phyloP scores from a whole-genome alignment of 306 rosid genomes.

The Prunus mira region DNA sequence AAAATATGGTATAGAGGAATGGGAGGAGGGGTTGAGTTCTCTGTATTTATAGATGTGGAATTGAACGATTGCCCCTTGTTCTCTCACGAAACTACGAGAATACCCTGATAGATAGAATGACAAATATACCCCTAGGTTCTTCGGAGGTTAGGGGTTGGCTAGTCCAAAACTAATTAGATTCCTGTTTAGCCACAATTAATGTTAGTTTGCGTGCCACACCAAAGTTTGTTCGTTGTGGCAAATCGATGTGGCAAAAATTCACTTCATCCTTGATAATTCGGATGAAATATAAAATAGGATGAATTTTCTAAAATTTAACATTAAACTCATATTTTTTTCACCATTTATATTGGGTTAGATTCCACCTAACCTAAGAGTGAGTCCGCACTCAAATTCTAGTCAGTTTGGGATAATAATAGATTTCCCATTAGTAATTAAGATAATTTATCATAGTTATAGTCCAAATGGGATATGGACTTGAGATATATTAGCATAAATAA shows the following conservation, averaged over 20 bases:
- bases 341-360: too few species aligned
- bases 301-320: too few species aligned
- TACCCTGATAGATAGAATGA: background rate
- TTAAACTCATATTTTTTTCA: too few species aligned
- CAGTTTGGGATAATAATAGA: background rate
- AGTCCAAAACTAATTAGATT: background rate
- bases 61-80: background rate
- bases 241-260: background rate
- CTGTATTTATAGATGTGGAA: constrained; percentile 19
- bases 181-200: background rate
- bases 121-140: background rate
- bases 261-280: background rate
- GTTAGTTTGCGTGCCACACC: background rate
- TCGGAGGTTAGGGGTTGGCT: background rate
- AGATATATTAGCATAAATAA: background rate
- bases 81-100: background rate
- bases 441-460: background rate
- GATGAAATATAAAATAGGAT: too few species aligned
- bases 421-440: background rate
- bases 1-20: background rate
- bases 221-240: background rate
- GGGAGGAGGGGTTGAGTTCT: background rate
- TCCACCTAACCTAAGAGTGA: too few species aligned
- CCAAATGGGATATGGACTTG: background rate
- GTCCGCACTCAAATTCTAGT: background rate